These are phyloP conservation scores for Chalciporus piperatus DNA, from an alignment of 768 basidiomycete genomes.

Conservation along the genomic window DNA sequence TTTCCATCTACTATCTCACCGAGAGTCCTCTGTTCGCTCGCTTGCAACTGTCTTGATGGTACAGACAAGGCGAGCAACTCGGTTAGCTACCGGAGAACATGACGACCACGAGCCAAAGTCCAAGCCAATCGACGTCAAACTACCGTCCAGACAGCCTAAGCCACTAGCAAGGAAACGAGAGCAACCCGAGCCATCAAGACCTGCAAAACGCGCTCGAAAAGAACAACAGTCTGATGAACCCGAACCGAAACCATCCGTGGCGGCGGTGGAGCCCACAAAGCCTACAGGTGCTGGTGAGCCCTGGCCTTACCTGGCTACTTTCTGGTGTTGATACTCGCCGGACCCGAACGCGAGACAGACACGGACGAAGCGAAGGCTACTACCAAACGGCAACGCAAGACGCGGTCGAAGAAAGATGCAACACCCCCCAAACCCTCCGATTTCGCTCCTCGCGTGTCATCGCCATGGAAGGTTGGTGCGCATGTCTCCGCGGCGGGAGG, in stretches of 20 bases:
- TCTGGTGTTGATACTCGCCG: no score
- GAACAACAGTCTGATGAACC: neutral
- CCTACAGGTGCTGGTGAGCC: constrained; percentile 5
- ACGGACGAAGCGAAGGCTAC: neutral
- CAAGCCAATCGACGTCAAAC: neutral
- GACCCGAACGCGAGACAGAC: neutral
- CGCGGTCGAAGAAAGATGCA: constrained; percentile 9
- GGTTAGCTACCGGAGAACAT: neutral
- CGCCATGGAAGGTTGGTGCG: constrained; percentile 72
- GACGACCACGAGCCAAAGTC: neutral
- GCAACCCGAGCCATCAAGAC: neutral
- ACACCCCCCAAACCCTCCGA: constrained; percentile 22
- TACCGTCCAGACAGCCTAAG: neutral
- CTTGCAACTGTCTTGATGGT: constrained; percentile 14
- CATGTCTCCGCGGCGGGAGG: constrained; percentile 84
- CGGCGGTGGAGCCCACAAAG: neutral
- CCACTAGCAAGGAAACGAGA: neutral
- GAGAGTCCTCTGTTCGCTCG: neutral
- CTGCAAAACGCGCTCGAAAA: constrained; percentile 17
- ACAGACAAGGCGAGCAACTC: constrained; percentile 21
- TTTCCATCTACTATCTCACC: neutral
- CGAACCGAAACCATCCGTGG: neutral
- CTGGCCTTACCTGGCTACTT: neutral
- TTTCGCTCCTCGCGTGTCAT: constrained; percentile 29
- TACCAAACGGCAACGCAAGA: constrained; percentile 5